A percentile compares a stretch with the other conserved stretches of the same genome.
Conservation (phyloP, 768 basidiomycete genomes). For the Tricholoma bakamatsutake region DNA sequence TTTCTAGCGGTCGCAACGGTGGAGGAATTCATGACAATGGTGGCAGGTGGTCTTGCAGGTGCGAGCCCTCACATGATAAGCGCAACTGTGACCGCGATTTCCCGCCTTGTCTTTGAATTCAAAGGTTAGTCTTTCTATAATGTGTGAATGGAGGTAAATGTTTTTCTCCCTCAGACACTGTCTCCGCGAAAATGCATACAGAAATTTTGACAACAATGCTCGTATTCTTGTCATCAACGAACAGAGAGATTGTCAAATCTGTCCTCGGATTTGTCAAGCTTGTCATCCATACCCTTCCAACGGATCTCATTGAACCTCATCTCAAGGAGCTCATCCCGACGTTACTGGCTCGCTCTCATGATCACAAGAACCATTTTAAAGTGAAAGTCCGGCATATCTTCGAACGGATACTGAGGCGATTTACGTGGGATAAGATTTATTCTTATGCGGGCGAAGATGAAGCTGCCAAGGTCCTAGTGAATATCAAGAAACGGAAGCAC, state of each 20-base stretch:
- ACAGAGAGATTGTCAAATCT: slow-evolving; percentile 97
- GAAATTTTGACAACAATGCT: slow-evolving; percentile 84
- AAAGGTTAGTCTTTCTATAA: slow-evolving; percentile 50
- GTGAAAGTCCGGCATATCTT: slow-evolving; percentile 94
- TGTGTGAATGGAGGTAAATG: not conserved
- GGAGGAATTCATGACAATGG: slow-evolving; percentile 95
- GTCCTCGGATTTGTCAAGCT: slow-evolving; percentile 94
- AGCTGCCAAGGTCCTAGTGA: slow-evolving; percentile 81
- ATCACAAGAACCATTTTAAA: slow-evolving; percentile 99
- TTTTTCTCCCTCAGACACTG: slow-evolving; percentile 41
- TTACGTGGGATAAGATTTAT: slow-evolving; percentile 82
- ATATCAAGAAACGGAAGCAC: slow-evolving; percentile 95
- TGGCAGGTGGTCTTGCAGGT: slow-evolving; percentile 90
- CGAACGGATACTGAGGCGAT: slow-evolving; percentile 89
- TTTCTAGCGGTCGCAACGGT: slow-evolving; percentile 58
- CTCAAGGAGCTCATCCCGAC: slow-evolving; percentile 76
- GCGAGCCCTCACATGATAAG: slow-evolving; percentile 98
- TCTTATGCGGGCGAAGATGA: slow-evolving; percentile 71
- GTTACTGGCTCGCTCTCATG: slow-evolving; percentile 88
- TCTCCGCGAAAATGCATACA: slow-evolving; percentile 65
- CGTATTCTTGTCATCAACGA: slow-evolving; percentile 88
- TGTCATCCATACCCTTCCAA: slow-evolving; percentile 77
- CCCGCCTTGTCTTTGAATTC: slow-evolving; percentile 93
- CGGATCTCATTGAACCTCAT: slow-evolving; percentile 68
- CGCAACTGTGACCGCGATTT: slow-evolving; percentile 91